A percentile compares a stretch with the other conserved stretches of the same genome.
phyloP scores from a whole-genome alignment of 306 rosid genomes.

The Parietaria judaica region DNA sequence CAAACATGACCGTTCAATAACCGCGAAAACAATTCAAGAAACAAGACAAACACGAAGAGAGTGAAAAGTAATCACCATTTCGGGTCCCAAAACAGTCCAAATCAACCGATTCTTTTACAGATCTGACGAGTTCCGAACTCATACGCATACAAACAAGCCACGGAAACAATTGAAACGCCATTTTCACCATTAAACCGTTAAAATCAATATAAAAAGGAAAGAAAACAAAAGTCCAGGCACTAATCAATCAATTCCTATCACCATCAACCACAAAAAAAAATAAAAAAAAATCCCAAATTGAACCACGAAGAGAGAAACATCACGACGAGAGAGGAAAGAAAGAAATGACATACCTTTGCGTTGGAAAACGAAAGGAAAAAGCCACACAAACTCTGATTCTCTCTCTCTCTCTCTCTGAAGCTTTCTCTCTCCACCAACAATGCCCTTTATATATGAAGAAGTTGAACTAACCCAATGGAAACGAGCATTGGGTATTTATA shows the following conservation, averaged over 20 bases:
- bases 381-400: neutral
- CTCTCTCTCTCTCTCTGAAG: conserved; percentile 15
- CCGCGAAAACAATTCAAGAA: conserved; percentile 1
- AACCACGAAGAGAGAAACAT: neutral
- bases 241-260: neutral
- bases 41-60: neutral
- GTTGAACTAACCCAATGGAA: conserved; percentile 12
- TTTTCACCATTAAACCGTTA: neutral
- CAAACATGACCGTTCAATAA: neutral
- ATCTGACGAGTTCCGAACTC: conserved; percentile 24
- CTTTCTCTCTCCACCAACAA: conserved; percentile 14
- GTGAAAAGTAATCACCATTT: neutral
- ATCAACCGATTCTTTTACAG: conserved; percentile 26
- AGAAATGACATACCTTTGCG: conserved; percentile 15
- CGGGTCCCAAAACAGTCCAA: neutral
- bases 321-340: neutral
- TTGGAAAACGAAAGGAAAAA: neutral
- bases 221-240: neutral
- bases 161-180: neutral
- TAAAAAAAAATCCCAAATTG: neutral
- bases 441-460: neutral
- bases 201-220: neutral
- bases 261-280: neutral
- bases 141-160: conserved; percentile 2
- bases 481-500: conserved; percentile 25